Percentiles rank a stretch among this genome's conserved stretches.
These are phyloP conservation scores for Crithidia brevicula DNA, from an alignment of 208 protist genomes.

Conservation along the genomic window DNA sequence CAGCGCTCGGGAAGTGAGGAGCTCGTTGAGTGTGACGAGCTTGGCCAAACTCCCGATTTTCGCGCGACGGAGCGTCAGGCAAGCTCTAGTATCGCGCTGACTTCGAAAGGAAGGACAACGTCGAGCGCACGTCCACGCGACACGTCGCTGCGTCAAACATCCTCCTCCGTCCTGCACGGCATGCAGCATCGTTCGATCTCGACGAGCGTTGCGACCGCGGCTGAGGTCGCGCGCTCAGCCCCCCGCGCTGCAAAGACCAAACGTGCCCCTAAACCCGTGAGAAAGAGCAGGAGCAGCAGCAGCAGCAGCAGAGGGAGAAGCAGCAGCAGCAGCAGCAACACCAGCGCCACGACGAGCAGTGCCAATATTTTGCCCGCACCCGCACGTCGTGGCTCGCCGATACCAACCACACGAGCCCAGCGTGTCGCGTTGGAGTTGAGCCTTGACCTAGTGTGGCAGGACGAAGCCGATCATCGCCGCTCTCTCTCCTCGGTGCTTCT, in stretches of 20 bases:
- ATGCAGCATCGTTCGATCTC: slow-evolving; percentile 1
- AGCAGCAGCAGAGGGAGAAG: too few species aligned
- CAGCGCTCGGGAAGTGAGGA: slow-evolving; percentile 18
- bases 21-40: slow-evolving; percentile 9
- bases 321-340: too few species aligned
- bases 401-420: slow-evolving; percentile 1
- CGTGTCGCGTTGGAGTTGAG: slow-evolving; percentile 27
- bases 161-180: slow-evolving; percentile 33
- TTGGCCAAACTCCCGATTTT: neutral
- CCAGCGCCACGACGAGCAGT: too few species aligned
- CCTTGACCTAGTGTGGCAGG: slow-evolving; percentile 29
- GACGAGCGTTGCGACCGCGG: neutral
- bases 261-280: too few species aligned
- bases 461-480: slow-evolving; percentile 43
- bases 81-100: neutral
- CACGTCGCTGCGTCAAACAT: slow-evolving; percentile 33
- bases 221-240: neutral
- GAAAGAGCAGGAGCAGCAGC: too few species aligned
- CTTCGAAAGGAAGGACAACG: neutral
- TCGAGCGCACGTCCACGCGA: slow-evolving; percentile 20
- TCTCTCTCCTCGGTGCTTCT: slow-evolving; percentile 36
- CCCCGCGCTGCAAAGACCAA: neutral
- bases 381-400: neutral
- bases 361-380: neutral
- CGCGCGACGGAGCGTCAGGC: too few species aligned